Base-by-base conservation (phyloP, 78 protist genomes). In the Dictyostelium capitatum region DNA sequence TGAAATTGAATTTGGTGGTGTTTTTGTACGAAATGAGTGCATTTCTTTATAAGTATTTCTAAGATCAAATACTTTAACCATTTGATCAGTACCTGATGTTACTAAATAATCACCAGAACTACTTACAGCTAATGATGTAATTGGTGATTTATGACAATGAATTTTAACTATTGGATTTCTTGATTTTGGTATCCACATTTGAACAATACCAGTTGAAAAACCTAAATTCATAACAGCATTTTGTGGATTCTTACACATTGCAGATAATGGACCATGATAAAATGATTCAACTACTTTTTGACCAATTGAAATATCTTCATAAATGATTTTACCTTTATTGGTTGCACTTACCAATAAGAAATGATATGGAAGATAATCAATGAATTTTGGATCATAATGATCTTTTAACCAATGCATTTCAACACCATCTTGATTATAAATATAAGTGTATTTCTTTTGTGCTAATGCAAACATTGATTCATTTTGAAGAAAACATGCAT, bases 391-490 rank as follows among this genome's bases (percentile, higher is more conserved):
- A 69, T 97, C 95, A 2, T 32, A 41, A 51, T 96, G 97, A 37
- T 93, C 37, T 19, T 83, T 75, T 19, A 98, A 89, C n/a, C 84
- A 54, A 80, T 99, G 99, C 17, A 99, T 19, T 89, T 99, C 99
- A 10, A 80, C 75, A 43, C 99, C 99, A 5, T 62, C 20, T 12
- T 65, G 19, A 89, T 98, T 98, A 87, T 99, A 99, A 32, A 99
- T 91, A 82, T 95, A 97, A 30, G 94, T 81, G 74, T 97, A 91
- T 83, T 96, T 96, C 72, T 93, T 91, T 93, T 98, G 99, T 14
- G 99, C 99, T 4, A 96, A 97, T 5, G 99, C 99, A 53, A 96
- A 85, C 98, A 99, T 87, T 23, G 97, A 47, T 41, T 97, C 95
- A 87, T 99, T 96, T 70, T 97, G 97, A 79, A 98, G 92, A 73